phyloP scores from a whole-genome alignment of 2,329 filamentous ascomycete genomes.

The Fusarium solani-melongenae region DNA sequence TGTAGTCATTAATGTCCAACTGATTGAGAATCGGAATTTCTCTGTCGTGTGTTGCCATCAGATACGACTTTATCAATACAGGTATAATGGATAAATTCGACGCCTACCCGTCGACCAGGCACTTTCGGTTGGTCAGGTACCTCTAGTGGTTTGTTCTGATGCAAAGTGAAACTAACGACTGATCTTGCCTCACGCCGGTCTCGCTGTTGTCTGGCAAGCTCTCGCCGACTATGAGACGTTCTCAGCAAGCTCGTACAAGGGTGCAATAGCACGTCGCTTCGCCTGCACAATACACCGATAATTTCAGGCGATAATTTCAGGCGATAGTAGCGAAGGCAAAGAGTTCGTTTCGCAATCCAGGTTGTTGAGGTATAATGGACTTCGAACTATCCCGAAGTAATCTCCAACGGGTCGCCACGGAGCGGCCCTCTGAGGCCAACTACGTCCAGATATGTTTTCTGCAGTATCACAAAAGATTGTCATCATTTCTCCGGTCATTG shows the following conservation, averaged over 20 bases:
- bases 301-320: not conserved
- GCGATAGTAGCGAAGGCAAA: not conserved
- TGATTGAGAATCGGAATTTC: not conserved
- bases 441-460: not conserved
- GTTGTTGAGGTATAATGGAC: not conserved
- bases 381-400: not conserved
- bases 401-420: not conserved
- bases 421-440: not conserved
- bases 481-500: not conserved
- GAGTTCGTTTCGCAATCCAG: not conserved
- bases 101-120: not conserved
- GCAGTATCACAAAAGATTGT: not conserved
- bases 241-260: not conserved
- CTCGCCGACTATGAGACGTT: not conserved
- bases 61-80: not conserved
- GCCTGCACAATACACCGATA: not conserved
- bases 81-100: not conserved
- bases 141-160: too few relatives aligned
- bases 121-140: not conserved
- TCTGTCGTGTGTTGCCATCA: not conserved
- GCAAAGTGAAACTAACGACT: too few relatives aligned
- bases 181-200: not conserved
- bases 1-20: not conserved
- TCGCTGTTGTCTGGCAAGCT: too few relatives aligned
- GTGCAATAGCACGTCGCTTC: not conserved